These are phyloP conservation scores for Heterobasidion occidentale DNA, from an alignment of 1,284 basidiomycete genomes.

Conservation along the genomic window DNA sequence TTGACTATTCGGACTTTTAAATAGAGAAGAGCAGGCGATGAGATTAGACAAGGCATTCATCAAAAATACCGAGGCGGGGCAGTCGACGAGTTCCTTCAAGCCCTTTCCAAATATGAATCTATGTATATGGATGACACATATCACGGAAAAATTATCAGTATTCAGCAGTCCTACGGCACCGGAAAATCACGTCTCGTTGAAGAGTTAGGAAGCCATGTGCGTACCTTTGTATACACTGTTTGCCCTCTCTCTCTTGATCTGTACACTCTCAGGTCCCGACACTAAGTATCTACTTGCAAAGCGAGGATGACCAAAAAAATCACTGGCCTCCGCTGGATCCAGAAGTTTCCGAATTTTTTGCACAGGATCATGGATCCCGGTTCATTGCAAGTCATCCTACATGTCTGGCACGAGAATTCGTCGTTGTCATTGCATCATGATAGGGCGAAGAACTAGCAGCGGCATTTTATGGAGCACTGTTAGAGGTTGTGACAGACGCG, in stretches of 20 bases:
- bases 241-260: neutral
- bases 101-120: neutral
- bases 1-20: neutral
- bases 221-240: neutral
- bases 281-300: neutral
- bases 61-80: neutral
- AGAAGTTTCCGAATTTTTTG: neutral
- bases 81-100: neutral
- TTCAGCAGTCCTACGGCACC: neutral
- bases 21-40: neutral
- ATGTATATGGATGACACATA: neutral
- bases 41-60: neutral
- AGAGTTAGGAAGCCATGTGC: neutral
- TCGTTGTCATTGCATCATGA: neutral
- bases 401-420: neutral
- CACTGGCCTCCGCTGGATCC: neutral
- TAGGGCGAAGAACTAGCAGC: neutral
- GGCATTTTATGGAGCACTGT: neutral
- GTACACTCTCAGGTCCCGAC: neutral
- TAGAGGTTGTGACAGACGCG: neutral
- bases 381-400: neutral
- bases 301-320: too few relatives aligned
- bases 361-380: neutral
- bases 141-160: neutral
- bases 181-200: neutral